Conservation (phyloP, 352 stramenopile species). For the Lagenidium giganteum region DNA sequence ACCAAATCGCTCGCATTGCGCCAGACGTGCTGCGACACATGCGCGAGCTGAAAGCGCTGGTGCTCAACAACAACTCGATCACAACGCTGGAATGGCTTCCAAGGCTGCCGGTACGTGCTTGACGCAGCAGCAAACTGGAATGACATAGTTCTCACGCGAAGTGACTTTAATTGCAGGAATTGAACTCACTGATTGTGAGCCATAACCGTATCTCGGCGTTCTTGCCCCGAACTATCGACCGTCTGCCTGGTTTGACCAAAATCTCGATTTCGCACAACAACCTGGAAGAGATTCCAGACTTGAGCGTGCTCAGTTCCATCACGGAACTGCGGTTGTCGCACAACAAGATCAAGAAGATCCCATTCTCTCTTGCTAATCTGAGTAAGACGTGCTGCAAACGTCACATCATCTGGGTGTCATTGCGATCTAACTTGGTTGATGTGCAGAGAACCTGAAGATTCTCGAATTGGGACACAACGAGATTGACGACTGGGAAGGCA, state of each 20-base stretch:
- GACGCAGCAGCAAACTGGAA: too few species aligned
- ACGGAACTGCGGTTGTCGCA: slow-evolving; percentile 79
- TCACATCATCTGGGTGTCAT: not conserved
- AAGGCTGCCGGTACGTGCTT: slow-evolving; percentile 37
- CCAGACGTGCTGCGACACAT: slow-evolving; percentile 65
- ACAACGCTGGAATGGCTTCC: slow-evolving; percentile 80
- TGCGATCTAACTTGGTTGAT: slow-evolving; percentile 3
- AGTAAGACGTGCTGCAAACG: slow-evolving; percentile 26
- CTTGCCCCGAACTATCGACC: slow-evolving; percentile 47
- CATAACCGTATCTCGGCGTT: slow-evolving; percentile 78
- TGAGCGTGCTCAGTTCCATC: slow-evolving; percentile 56
- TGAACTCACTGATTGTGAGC: slow-evolving; percentile 85
- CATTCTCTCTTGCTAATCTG: slow-evolving; percentile 49
- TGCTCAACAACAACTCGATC: slow-evolving; percentile 85
- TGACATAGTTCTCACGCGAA: not conserved
- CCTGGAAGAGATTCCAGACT: slow-evolving; percentile 45
- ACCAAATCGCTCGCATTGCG: slow-evolving; percentile 67
- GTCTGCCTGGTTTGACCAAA: slow-evolving; percentile 72
- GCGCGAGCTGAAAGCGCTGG: slow-evolving; percentile 67
- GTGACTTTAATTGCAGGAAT: too few species aligned
- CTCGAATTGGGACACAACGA: slow-evolving; percentile 78
- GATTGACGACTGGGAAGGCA: slow-evolving; percentile 74
- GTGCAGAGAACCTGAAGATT: slow-evolving; percentile 70
- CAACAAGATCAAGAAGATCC: slow-evolving; percentile 73
- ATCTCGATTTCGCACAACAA: slow-evolving; percentile 49